phyloP scores from a whole-genome alignment of 108 stramenopile species.

The Nitzschia sp. region DNA sequence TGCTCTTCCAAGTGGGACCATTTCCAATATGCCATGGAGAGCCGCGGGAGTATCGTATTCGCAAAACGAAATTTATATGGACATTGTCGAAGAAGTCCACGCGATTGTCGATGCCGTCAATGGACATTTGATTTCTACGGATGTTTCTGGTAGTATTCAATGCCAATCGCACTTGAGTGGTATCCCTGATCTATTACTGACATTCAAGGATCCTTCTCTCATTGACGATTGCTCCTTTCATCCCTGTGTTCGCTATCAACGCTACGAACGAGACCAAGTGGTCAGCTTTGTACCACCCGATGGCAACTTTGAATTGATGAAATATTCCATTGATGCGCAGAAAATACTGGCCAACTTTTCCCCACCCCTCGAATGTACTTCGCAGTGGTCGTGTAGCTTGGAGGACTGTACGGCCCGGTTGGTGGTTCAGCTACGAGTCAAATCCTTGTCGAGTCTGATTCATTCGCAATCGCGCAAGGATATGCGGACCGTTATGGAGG shows the following conservation, averaged over 20 bases:
- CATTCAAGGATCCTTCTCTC: constrained; percentile 84
- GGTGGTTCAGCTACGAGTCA: constrained; percentile 50
- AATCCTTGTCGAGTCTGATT: constrained; percentile 70
- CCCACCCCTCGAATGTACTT: constrained; percentile 83
- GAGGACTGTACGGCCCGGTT: constrained; percentile 41
- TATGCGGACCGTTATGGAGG: constrained; percentile 77
- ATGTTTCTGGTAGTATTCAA: constrained; percentile 91
- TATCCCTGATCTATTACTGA: constrained; percentile 93
- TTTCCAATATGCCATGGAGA: constrained; percentile 98
- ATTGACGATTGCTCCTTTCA: constrained; percentile 98
- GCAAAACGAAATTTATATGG: constrained; percentile 97
- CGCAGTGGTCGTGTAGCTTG: constrained; percentile 45
- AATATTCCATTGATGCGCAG: constrained; percentile 78
- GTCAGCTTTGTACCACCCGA: constrained; percentile 98
- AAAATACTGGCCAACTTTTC: constrained; percentile 33
- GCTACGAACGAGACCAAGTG: constrained; percentile 91
- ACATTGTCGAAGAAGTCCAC: constrained; percentile 96
- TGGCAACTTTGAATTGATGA: constrained; percentile 96
- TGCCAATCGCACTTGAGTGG: constrained; percentile 92
- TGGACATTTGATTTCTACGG: constrained; percentile 86
- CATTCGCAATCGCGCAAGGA: constrained; percentile 63
- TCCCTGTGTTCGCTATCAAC: constrained; percentile 95
- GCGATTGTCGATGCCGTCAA: constrained; percentile 82
- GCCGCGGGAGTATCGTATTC: constrained; percentile 90
- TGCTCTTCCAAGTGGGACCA: constrained; percentile 83